Evolutionary conservation across 1,284 basidiomycete species (phyloP).

Genomic region (Boletus subluridellus): DNA sequence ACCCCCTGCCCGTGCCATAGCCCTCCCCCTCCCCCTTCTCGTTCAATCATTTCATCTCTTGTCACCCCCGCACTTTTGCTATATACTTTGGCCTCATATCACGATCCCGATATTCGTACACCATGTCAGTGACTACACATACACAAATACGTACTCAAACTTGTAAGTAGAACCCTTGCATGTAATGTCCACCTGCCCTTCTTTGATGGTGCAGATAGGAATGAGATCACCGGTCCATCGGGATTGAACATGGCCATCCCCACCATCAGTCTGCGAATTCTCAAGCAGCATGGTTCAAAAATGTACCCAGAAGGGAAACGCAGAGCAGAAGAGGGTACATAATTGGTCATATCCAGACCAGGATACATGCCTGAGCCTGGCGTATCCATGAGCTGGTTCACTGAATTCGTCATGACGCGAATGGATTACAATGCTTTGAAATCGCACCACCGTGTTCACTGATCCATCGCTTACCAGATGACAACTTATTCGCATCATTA

Average conservation of each 20-base stretch:
- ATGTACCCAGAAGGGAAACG: neutral
- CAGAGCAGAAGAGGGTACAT: neutral
- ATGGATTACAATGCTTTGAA: neutral
- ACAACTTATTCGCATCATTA: neutral
- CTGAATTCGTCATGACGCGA: neutral
- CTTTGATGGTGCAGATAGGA: neutral
- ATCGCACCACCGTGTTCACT: neutral
- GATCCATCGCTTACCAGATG: neutral
- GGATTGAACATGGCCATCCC: neutral
- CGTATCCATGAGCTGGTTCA: neutral
- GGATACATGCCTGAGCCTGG: neutral
- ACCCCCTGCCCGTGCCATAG: too few species aligned
- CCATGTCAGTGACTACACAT: too few species aligned
- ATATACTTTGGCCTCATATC: too few species aligned
- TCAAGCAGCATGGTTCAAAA: neutral
- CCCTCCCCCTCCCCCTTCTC: too few species aligned
- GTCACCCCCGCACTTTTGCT: too few species aligned
- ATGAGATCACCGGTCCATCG: neutral
- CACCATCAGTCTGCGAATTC: neutral
- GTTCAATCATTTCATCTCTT: too few species aligned
- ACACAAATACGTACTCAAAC: too few species aligned
- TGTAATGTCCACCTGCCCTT: neutral
- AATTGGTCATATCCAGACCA: neutral
- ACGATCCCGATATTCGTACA: neutral
- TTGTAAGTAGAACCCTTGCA: too few species aligned